These are phyloP conservation scores for Chlamydomonas incerta DNA, from an alignment of 139 green algal genomes.

Conservation along the genomic window DNA sequence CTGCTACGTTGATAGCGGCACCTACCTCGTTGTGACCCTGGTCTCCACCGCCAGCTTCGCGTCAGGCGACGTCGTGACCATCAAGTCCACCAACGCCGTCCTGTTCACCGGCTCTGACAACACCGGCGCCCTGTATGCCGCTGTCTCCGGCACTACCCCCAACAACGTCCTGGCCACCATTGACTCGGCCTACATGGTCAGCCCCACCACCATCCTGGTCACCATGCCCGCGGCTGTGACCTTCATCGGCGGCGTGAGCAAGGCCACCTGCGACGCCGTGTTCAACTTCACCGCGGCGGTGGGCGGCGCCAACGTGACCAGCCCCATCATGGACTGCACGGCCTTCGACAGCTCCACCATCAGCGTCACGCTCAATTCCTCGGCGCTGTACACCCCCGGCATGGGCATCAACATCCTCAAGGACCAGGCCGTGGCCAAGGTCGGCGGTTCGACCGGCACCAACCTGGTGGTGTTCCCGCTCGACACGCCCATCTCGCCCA, in stretches of 20 bases:
- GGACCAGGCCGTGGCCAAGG: background rate
- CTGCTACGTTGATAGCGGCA: too few species aligned
- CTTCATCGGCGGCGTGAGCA: background rate
- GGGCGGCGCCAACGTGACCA: background rate
- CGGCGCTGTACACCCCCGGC: background rate
- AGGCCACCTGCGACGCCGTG: background rate
- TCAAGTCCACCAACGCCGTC: too few species aligned
- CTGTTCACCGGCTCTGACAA: too few species aligned
- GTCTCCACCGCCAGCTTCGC: too few species aligned
- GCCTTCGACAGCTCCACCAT: background rate
- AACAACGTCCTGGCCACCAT: background rate
- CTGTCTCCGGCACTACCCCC: too few species aligned
- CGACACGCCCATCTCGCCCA: background rate
- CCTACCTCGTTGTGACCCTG: too few species aligned
- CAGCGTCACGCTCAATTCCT: background rate
- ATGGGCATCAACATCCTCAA: background rate
- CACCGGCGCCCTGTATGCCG: too few species aligned
- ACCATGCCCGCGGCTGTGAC: background rate
- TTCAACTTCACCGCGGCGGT: background rate
- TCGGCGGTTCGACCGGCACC: background rate
- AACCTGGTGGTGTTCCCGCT: background rate
- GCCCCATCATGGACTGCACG: background rate
- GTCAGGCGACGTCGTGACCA: too few species aligned
- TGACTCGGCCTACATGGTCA: background rate
- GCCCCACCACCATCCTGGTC: background rate